phyloP scores from a whole-genome alignment of 495 filamentous ascomycete species.

The Hypomontagnella submonticulosa region DNA sequence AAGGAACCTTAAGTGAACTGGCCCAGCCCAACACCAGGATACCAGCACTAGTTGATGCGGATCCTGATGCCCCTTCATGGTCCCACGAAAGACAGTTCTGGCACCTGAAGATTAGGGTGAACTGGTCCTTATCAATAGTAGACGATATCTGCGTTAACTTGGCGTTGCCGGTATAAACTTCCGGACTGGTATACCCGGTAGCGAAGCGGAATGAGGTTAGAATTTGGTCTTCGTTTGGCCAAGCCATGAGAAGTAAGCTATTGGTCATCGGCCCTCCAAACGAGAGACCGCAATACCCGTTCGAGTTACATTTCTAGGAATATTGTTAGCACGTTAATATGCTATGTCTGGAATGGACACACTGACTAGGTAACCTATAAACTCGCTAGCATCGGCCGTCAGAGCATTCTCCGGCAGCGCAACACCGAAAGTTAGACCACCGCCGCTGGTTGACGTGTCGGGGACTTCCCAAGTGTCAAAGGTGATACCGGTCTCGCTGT shows the following conservation, averaged over 20 bases:
- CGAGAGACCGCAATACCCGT: slow-evolving; percentile 65
- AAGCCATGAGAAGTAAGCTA: slow-evolving; percentile 67
- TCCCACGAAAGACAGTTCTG: slow-evolving; percentile 70
- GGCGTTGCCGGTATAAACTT: slow-evolving; percentile 67
- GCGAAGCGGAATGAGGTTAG: slow-evolving; percentile 68
- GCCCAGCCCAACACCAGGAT: slow-evolving; percentile 60
- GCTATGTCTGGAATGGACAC: neutral
- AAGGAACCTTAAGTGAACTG: slow-evolving; percentile 49
- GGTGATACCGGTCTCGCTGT: slow-evolving; percentile 46
- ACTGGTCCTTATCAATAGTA: slow-evolving; percentile 63
- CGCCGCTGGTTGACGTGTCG: slow-evolving; percentile 32
- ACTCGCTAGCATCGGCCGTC: slow-evolving; percentile 56
- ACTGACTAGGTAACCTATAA: slow-evolving; percentile 59
- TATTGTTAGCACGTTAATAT: slow-evolving; percentile 36
- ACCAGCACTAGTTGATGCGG: slow-evolving; percentile 50
- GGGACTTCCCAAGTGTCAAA: slow-evolving; percentile 48
- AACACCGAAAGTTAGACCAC: slow-evolving; percentile 60
- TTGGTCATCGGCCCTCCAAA: slow-evolving; percentile 69
- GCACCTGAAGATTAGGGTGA: slow-evolving; percentile 70
- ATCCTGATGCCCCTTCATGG: slow-evolving; percentile 57
- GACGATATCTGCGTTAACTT: slow-evolving; percentile 67
- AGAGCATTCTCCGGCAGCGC: slow-evolving; percentile 57
- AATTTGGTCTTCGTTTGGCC: slow-evolving; percentile 60
- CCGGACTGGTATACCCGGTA: slow-evolving; percentile 66
- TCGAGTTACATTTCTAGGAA: slow-evolving; percentile 31